Evolutionary conservation across 2,329 filamentous ascomycete species (phyloP).

Genomic region (Boeremia exigua): DNA sequence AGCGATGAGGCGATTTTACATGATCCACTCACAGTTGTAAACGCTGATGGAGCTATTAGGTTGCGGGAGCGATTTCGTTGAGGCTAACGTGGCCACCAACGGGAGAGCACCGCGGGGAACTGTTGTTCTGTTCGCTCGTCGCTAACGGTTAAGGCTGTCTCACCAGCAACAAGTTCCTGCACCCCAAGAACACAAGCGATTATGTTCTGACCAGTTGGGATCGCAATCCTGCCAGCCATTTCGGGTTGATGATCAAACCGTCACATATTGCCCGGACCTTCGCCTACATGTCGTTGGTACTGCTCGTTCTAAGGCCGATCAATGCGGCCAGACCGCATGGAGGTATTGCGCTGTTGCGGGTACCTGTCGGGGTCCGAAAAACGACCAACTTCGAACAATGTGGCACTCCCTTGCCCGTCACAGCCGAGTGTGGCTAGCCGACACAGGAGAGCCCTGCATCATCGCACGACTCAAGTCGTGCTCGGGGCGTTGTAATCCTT

Average conservation of each 20-base stretch:
- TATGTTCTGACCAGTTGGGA: not conserved
- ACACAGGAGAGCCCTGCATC: conserved; percentile 12
- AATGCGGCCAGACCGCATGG: not conserved
- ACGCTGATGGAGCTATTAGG: not conserved
- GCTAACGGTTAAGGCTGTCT: conserved; percentile 10
- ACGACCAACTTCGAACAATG: not conserved
- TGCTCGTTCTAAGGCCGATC: not conserved
- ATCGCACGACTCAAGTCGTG: not conserved
- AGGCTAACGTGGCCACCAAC: not conserved
- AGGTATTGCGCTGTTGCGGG: not conserved
- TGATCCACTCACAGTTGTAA: not conserved
- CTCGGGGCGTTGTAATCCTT: not conserved
- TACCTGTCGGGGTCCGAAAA: conserved; percentile 7
- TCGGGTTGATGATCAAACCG: conserved; percentile 7
- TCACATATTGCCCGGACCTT: not conserved
- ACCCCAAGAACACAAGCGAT: not conserved
- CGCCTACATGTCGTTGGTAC: not conserved
- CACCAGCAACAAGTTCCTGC: conserved; percentile 5
- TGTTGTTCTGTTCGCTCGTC: conserved; percentile 4
- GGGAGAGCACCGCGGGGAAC: conserved; percentile 5
- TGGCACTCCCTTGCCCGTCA: not conserved
- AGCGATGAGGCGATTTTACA: not conserved
- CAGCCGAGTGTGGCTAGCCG: conserved; percentile 3
- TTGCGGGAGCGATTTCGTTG: conserved; percentile 2
- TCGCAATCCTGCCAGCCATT: not conserved